Percentiles rank a stretch among this genome's conserved stretches.
Conservation (phyloP, 352 stramenopile genomes). For the Globisporangium abappressorium region DNA sequence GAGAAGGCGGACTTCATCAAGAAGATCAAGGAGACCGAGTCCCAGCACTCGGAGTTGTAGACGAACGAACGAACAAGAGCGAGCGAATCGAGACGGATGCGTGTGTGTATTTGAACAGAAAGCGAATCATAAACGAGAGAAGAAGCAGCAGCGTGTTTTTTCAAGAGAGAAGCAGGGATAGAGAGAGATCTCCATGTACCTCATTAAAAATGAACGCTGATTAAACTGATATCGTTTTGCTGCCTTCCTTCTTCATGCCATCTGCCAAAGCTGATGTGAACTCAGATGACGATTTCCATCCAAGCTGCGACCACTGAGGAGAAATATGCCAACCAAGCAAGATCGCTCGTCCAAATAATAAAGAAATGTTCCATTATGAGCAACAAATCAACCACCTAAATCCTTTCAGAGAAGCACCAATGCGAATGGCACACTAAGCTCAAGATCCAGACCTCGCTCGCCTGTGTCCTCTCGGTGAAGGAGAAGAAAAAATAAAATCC, state of each 20-base stretch:
- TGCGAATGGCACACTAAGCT: neutral
- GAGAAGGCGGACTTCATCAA: constrained; percentile 96
- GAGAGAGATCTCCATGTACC: too few species aligned
- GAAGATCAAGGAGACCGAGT: constrained; percentile 91
- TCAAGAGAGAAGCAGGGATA: neutral
- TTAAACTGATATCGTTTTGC: neutral
- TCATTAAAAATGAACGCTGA: neutral
- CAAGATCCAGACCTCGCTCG: neutral
- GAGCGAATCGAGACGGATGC: neutral
- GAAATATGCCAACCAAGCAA: neutral
- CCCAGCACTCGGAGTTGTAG: constrained; percentile 79
- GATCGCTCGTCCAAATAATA: neutral
- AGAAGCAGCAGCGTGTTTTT: neutral
- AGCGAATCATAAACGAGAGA: constrained; percentile 1
- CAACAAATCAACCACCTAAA: neutral
- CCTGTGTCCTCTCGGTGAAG: neutral
- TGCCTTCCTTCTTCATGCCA: neutral
- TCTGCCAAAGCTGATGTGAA: neutral
- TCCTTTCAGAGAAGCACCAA: neutral
- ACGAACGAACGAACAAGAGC: constrained; percentile 9
- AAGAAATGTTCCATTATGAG: neutral
- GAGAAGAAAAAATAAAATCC: constrained; percentile 1
- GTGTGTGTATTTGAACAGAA: constrained; percentile 10
- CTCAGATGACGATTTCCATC: too few species aligned
- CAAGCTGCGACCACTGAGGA: neutral